phyloP scores from a whole-genome alignment of 176 grass and related monocot genomes.

The Carex cristatella region DNA sequence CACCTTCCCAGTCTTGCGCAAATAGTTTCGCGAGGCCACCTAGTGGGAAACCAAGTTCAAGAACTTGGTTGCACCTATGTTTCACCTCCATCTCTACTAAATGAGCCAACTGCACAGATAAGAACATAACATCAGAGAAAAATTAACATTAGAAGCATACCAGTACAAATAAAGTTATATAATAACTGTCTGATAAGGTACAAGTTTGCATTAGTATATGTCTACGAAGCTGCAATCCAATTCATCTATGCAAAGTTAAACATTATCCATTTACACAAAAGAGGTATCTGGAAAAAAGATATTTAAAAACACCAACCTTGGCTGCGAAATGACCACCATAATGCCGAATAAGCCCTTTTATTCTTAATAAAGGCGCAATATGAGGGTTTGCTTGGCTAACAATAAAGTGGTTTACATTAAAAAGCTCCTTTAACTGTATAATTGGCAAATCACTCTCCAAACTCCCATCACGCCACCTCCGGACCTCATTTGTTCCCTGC shows the following conservation, averaged over 20 bases:
- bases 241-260: not conserved
- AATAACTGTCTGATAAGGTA: not conserved
- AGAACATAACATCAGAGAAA: conserved; percentile 16
- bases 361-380: conserved; percentile 75
- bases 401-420: conserved; percentile 94
- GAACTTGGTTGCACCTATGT: conserved; percentile 86
- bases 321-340: conserved; percentile 83
- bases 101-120: conserved; percentile 53
- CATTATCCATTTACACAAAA: conserved; percentile 16
- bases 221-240: not conserved
- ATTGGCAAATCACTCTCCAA: conserved; percentile 95
- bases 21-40: conserved; percentile 84
- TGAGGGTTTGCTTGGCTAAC: conserved; percentile 94
- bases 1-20: conserved; percentile 95
- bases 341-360: conserved; percentile 71
- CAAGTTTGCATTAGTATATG: not conserved
- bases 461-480: conserved; percentile 86
- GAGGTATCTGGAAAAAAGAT: not conserved
- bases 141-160: not conserved
- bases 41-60: conserved; percentile 81
- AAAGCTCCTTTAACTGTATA: conserved; percentile 75
- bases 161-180: not conserved
- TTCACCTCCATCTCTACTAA: conserved; percentile 94
- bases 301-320: conserved; percentile 47
- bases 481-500: conserved; percentile 35